Conservation (phyloP, 164 flowering plant genomes). For the Kalanchoe fedtschenkoi region DNA sequence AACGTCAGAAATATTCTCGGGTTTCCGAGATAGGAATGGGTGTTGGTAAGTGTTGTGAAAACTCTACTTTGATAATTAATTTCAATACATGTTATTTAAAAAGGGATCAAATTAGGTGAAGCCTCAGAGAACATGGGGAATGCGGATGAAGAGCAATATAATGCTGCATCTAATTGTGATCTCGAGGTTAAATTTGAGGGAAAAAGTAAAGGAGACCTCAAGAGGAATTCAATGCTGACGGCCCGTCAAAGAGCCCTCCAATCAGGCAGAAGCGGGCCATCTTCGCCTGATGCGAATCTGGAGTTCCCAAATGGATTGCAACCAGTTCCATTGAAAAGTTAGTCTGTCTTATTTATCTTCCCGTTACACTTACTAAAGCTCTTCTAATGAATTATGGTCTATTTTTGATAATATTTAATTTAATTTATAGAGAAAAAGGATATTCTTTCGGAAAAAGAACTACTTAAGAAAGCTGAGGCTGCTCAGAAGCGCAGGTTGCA, state of each 20-base stretch:
- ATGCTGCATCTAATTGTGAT: constrained; percentile 36
- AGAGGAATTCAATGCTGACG: constrained; percentile 67
- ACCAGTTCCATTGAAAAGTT: constrained; percentile 81
- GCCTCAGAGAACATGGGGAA: constrained; percentile 47
- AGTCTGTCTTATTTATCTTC: constrained; percentile 14
- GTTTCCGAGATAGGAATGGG: constrained; percentile 22
- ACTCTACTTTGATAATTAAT: constrained; percentile 17
- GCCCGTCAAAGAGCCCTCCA: constrained; percentile 94
- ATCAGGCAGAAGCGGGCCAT: constrained; percentile 57
- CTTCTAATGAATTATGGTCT: constrained; percentile 1
- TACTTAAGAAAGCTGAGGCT: constrained; percentile 89
- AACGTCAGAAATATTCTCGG: constrained; percentile 31
- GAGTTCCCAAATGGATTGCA: constrained; percentile 95
- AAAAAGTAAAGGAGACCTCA: constrained; percentile 55
- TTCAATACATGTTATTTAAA: constrained; percentile 31
- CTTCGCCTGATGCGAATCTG: constrained; percentile 30
- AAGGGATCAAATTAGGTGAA: constrained; percentile 38
- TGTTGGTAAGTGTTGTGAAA: constrained; percentile 17
- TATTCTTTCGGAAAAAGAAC: constrained; percentile 85
- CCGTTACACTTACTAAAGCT: neutral
- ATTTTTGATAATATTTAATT: neutral
- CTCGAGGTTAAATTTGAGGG: constrained; percentile 37
- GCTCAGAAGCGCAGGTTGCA: constrained; percentile 90
- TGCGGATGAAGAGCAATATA: constrained; percentile 45
- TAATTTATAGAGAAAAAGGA: constrained; percentile 73